phyloP scores from a whole-genome alignment of 1,139 yeast genomes.

The Lodderomyces metapsilosis region DNA sequence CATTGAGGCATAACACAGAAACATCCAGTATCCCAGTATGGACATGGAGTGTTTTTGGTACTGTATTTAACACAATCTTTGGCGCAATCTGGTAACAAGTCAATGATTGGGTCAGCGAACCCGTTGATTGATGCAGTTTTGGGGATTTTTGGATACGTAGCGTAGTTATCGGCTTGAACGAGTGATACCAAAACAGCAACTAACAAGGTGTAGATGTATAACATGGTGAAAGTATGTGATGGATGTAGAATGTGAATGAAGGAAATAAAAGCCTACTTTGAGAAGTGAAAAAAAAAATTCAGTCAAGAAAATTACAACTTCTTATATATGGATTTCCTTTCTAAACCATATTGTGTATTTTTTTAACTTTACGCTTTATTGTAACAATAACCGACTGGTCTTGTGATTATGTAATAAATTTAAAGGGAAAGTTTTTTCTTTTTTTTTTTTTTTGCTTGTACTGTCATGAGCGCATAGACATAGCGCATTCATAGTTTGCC shows the following conservation, averaged over 20 bases:
- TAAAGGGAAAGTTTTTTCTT: no score
- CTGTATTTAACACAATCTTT: slow-evolving; percentile 37
- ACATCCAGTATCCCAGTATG: slow-evolving; percentile 57
- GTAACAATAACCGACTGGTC: no score
- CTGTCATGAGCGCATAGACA: no score
- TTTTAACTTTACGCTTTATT: no score
- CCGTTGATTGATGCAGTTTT: slow-evolving; percentile 52
- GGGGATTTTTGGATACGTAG: slow-evolving; percentile 48
- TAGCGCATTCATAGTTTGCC: no score
- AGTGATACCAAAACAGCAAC: slow-evolving; percentile 3
- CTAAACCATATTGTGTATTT: not conserved
- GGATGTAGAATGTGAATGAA: not conserved
- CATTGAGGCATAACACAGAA: slow-evolving; percentile 51
- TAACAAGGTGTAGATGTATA: slow-evolving; percentile 4
- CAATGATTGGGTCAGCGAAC: slow-evolving; percentile 49
- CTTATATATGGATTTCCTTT: not conserved
- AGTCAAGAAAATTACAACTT: not conserved
- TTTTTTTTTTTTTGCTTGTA: no score
- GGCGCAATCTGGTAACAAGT: slow-evolving; percentile 44
- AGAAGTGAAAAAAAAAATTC: not conserved
- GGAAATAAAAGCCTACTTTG: not conserved
- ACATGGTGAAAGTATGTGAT: slow-evolving; percentile 3
- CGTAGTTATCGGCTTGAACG: slow-evolving; percentile 18
- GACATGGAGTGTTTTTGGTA: slow-evolving; percentile 43
- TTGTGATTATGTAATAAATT: no score